These are phyloP conservation scores for Penicillium antarcticum DNA, from an alignment of 495 filamentous ascomycete species.

Conservation along the genomic window DNA sequence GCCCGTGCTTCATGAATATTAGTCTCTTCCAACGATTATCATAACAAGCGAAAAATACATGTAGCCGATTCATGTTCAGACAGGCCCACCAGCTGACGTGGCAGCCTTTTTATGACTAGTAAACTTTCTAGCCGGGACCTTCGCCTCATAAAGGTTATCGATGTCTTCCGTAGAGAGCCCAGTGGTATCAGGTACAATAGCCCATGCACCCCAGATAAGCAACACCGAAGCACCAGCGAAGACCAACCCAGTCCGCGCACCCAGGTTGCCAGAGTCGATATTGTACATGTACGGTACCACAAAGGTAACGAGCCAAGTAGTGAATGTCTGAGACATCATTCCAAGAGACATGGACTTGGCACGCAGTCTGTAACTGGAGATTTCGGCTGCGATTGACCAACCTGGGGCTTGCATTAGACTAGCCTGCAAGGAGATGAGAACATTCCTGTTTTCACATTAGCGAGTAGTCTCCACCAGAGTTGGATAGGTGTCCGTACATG, in stretches of 20 bases:
- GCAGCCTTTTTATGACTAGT: slow-evolving; percentile 1
- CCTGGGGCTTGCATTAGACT: slow-evolving; percentile 9
- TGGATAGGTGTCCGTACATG: slow-evolving; percentile 3
- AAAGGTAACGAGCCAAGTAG: slow-evolving; percentile 13
- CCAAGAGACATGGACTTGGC: slow-evolving; percentile 13
- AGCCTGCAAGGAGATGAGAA: slow-evolving; percentile 11
- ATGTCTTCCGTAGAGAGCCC: slow-evolving; percentile 14
- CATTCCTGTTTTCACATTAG: slow-evolving; percentile 5
- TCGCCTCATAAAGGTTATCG: slow-evolving; percentile 15
- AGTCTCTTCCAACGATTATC: too few relatives aligned
- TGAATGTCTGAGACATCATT: slow-evolving; percentile 10
- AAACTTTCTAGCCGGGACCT: slow-evolving; percentile 8
- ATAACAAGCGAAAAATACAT: too few relatives aligned
- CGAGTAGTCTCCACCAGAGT: background rate
- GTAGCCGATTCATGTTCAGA: too few relatives aligned
- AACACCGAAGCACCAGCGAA: slow-evolving; percentile 12
- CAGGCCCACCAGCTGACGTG: too few relatives aligned
- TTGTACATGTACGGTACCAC: slow-evolving; percentile 17
- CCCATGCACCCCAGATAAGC: slow-evolving; percentile 6
- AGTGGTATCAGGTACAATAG: slow-evolving; percentile 13
- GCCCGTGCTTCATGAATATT: too few relatives aligned
- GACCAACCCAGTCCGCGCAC: slow-evolving; percentile 12
- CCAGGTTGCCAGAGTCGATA: slow-evolving; percentile 16
- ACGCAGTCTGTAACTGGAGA: slow-evolving; percentile 12
- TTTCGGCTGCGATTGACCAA: slow-evolving; percentile 16